phyloP scores from a whole-genome alignment of 2,329 filamentous ascomycete species.

The Leptographium flavum region DNA sequence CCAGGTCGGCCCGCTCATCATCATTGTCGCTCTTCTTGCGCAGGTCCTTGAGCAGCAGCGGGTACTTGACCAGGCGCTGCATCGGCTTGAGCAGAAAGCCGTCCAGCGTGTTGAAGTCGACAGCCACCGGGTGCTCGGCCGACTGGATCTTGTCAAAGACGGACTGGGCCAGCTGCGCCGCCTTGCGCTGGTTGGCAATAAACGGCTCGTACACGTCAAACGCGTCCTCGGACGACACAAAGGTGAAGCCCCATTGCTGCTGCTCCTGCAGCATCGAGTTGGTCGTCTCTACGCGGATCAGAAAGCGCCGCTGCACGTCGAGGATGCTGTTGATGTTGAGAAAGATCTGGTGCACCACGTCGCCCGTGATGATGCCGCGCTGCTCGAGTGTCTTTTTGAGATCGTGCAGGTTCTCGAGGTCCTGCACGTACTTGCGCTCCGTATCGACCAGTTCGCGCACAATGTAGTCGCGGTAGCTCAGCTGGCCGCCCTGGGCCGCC shows the following conservation, averaged over 20 bases:
- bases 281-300: constrained; percentile 91
- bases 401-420: constrained; percentile 84
- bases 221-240: constrained; percentile 68
- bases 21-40: constrained; percentile 72
- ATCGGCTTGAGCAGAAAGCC: constrained; percentile 94
- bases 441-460: constrained; percentile 86
- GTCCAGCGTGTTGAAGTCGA: constrained; percentile 75
- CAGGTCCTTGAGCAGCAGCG: constrained; percentile 77
- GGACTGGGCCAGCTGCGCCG: constrained; percentile 67
- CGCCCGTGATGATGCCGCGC: constrained; percentile 74
- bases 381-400: constrained; percentile 84
- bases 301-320: constrained; percentile 87
- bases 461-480: constrained; percentile 70
- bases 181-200: constrained; percentile 90
- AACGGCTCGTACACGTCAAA: constrained; percentile 95
- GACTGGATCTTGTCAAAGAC: constrained; percentile 76
- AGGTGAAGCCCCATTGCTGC: constrained; percentile 93
- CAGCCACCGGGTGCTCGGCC: constrained; percentile 66
- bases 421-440: constrained; percentile 94
- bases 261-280: constrained; percentile 63
- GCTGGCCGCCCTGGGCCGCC: constrained; percentile 47
- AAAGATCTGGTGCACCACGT: constrained; percentile 88
- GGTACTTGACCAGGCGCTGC: constrained; percentile 90
- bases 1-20: constrained; percentile 56
- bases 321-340: constrained; percentile 89